Base-by-base conservation (phyloP, 2,329 filamentous ascomycete species). In the Sclerotinia spermophila region DNA sequence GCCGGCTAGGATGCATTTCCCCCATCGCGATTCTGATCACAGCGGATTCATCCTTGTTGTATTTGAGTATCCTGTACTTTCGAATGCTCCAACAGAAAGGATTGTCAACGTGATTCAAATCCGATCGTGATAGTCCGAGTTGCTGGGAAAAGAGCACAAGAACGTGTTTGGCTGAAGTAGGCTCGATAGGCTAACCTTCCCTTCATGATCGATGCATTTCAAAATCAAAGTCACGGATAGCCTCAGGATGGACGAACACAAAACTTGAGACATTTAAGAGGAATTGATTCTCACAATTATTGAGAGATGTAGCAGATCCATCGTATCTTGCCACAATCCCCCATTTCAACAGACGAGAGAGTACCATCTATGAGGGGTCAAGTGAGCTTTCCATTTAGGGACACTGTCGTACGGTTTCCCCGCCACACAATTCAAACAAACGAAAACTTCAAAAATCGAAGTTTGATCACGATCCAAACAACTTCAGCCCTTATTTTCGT, bases 401-500 rank as follows among this genome's bases (percentile, higher is more conserved):
- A 35, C 15, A 3, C n/a, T 38, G 8, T 40, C 44, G 33, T 64
- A 21, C 33, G 10, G 3, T 38, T 10, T 11, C 51, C 44, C 61
- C 44, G 21, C 13, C 33, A 38, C 33, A 27, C 8, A 27, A 30
- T 51, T 13, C 10, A 30, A 8, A n/a, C 24, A 53, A 40, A 65
- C 45, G 62, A 53, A 53, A 65, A 53, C 10, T 53, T 53, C 35
- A 19, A 24, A 17, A 15, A 30, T 53, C 1, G 11, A 40, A 65
- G 15, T 15, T 65, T 65, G 62, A 65, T 51, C 33, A 51, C 45
- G 62, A 65, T 53, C 62, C 62, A 65, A 53, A 21, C 33, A 65
- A 53, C 48, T 48, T 40, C 62, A 53, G 33, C 24, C 24, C 10
- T 30, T 38, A n/a, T 65, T 65, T 40, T 65, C 44, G 62, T 65